These are phyloP conservation scores for Penicillium sp. DNA, from an alignment of 2,329 filamentous ascomycete genomes.

Conservation along the genomic window DNA sequence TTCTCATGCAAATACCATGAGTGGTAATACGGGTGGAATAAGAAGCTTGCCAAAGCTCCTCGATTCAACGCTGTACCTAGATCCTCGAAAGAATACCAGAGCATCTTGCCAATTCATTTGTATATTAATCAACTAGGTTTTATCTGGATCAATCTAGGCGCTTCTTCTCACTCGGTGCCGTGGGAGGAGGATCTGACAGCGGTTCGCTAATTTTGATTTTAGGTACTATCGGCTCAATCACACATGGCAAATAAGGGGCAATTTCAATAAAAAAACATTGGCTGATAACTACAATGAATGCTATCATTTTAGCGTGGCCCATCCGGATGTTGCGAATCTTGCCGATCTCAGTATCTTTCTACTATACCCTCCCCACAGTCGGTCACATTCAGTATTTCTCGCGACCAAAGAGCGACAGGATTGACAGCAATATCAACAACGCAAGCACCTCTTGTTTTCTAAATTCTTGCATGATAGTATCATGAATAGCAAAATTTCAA, in stretches of 20 bases:
- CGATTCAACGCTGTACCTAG: conserved; percentile 46
- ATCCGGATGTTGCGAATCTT: conserved; percentile 31
- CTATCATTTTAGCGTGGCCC: conserved; percentile 17
- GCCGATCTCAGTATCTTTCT: conserved; percentile 49
- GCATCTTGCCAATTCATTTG: conserved; percentile 49
- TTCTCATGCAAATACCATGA: conserved; percentile 56
- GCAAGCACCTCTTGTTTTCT: conserved; percentile 33
- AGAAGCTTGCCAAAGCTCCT: conserved; percentile 54
- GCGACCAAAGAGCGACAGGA: conserved; percentile 44
- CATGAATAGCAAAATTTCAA: conserved; percentile 17
- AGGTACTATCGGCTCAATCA: conserved; percentile 53
- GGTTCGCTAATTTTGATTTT: conserved; percentile 46
- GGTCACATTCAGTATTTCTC: conserved; percentile 48
- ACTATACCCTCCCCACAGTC: conserved; percentile 46
- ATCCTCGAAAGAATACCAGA: conserved; percentile 43
- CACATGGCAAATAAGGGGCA: conserved; percentile 51
- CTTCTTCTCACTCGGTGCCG: conserved; percentile 22
- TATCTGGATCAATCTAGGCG: conserved; percentile 55
- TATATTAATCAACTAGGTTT: conserved; percentile 51
- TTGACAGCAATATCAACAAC: conserved; percentile 40
- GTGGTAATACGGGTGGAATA: conserved; percentile 54
- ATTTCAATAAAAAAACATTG: conserved; percentile 57
- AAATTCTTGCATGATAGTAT: conserved; percentile 32
- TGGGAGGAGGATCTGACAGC: conserved; percentile 52
- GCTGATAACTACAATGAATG: conserved; percentile 58